phyloP scores from a whole-genome alignment of 495 filamentous ascomycete genomes.

The Hyaloscypha hepaticicola region DNA sequence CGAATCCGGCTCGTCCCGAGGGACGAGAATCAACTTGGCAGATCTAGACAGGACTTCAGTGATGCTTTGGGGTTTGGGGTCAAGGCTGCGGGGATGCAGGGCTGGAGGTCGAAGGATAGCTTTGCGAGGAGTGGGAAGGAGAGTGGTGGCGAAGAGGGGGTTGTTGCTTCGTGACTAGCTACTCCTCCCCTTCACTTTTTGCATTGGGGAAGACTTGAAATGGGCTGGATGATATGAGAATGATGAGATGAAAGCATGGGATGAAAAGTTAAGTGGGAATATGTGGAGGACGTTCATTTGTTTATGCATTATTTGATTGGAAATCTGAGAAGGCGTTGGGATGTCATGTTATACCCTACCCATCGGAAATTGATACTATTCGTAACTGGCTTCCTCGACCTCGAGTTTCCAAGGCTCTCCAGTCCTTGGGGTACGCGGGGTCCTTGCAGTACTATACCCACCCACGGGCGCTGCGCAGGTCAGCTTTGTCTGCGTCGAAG shows the following conservation, averaged over 20 bases:
- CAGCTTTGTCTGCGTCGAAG: neutral
- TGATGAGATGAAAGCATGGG: neutral
- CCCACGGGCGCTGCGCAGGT: neutral
- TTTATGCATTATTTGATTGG: too few relatives aligned
- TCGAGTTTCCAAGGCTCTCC: too few relatives aligned
- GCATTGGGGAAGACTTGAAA: neutral
- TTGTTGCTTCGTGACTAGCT: neutral
- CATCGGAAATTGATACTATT: too few relatives aligned
- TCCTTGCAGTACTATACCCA: too few relatives aligned
- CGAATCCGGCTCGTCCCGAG: neutral
- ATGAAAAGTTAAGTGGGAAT: too few relatives aligned
- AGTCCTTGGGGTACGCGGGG: too few relatives aligned
- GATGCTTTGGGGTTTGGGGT: neutral
- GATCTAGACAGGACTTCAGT: neutral
- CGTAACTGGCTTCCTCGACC: too few relatives aligned
- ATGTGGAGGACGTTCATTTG: neutral
- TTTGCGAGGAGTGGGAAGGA: neutral
- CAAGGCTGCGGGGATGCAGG: neutral
- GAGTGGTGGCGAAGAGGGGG: neutral
- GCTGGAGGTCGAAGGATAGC: neutral
- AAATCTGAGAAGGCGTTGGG: too few relatives aligned
- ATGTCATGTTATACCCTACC: too few relatives aligned
- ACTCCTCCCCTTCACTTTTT: neutral
- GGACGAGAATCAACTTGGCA: neutral
- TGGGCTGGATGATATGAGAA: neutral